These are phyloP conservation scores for Lactarius quietus DNA, from an alignment of 768 basidiomycete species.

Conservation along the genomic window DNA sequence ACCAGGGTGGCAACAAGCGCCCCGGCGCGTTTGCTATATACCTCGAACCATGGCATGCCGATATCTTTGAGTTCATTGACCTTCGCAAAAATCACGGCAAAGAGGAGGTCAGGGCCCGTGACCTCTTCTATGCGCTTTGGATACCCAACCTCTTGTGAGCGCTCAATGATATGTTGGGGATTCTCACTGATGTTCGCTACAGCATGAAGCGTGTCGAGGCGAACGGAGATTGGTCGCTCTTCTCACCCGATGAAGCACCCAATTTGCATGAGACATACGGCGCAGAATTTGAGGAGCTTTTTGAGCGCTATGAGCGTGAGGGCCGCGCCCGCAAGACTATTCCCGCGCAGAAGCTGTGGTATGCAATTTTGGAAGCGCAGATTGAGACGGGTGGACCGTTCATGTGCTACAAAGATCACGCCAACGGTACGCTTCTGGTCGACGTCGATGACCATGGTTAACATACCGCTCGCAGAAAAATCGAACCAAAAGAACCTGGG, in stretches of 20 bases:
- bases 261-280: conserved; percentile 85
- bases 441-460: conserved; percentile 1
- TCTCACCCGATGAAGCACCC: conserved; percentile 97
- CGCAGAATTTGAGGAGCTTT: conserved; percentile 84
- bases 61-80: conserved; percentile 96
- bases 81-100: conserved; percentile 99
- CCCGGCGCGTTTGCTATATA: conserved; percentile 99
- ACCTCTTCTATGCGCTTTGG: conserved; percentile 98
- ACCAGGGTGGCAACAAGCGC: conserved; percentile 98
- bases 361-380: conserved; percentile 93
- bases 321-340: conserved; percentile 81
- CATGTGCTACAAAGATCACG: conserved; percentile 98
- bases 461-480: conserved; percentile 54
- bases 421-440: conserved; percentile 61
- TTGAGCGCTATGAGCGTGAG: conserved; percentile 84
- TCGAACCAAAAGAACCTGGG: conserved; percentile 99
- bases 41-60: conserved; percentile 98
- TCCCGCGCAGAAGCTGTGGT: conserved; percentile 98
- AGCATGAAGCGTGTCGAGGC: conserved; percentile 97
- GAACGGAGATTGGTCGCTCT: conserved; percentile 89
- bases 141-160: conserved; percentile 93
- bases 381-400: conserved; percentile 99
- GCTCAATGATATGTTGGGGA: background rate
- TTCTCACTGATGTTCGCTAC: conserved; percentile 10
- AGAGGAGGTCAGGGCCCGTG: conserved; percentile 93